These are phyloP conservation scores for Chlamydomonas schloesseri DNA, from an alignment of 139 green algal genomes.

Conservation along the genomic window DNA sequence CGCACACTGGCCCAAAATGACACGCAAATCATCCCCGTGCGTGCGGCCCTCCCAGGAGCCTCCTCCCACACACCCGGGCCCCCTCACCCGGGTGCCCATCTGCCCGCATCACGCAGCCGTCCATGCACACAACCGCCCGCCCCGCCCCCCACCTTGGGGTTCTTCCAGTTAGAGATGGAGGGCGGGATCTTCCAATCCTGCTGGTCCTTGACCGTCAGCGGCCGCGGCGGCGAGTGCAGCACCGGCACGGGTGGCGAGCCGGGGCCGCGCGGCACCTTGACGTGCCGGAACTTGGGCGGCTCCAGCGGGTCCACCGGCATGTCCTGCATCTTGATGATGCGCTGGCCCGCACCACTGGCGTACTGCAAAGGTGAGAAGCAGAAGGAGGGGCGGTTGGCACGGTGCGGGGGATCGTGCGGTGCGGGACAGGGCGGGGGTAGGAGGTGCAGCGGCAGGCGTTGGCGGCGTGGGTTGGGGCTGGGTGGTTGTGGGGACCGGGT, in stretches of 20 bases:
- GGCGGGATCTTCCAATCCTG: constrained; percentile 98
- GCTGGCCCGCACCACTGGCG: constrained; percentile 79
- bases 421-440: too few relatives aligned
- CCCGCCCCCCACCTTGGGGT: constrained; percentile 88
- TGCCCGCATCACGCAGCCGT: too few relatives aligned
- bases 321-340: constrained; percentile 98
- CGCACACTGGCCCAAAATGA: too few relatives aligned
- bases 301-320: constrained; percentile 96
- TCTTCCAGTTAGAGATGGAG: constrained; percentile 99
- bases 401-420: too few relatives aligned
- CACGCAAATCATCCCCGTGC: too few relatives aligned
- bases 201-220: constrained; percentile 91
- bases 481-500: neutral
- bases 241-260: constrained; percentile 96
- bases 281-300: constrained; percentile 96
- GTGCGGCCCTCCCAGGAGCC: too few relatives aligned
- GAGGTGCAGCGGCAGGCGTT: too few relatives aligned
- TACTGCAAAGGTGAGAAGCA: constrained; percentile 48
- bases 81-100: too few relatives aligned
- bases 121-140: too few relatives aligned
- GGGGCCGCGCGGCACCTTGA: constrained; percentile 86
- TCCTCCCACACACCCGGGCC: too few relatives aligned
- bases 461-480: too few relatives aligned
- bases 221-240: constrained; percentile 95
- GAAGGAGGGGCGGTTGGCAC: too few relatives aligned